phyloP scores from a whole-genome alignment of 2,329 filamentous ascomycete genomes.

The Claviceps sorghi region DNA sequence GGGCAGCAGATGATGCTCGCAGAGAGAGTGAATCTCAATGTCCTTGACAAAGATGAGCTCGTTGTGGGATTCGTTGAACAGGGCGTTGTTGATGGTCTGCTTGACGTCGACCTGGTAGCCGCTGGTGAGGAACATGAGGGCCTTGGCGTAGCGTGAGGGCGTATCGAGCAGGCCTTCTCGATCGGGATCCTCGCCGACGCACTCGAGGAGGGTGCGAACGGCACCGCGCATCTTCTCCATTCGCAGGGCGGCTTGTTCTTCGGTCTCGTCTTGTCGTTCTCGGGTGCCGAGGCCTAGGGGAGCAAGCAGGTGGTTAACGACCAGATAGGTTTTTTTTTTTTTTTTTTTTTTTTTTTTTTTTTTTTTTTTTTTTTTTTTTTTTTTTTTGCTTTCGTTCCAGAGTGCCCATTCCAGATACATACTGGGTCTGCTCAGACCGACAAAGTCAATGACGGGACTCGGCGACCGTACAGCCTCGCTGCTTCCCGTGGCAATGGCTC shows the following conservation, averaged over 20 bases:
- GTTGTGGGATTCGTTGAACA: constrained; percentile 93
- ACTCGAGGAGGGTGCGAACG: constrained; percentile 52
- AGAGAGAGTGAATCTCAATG: constrained; percentile 87
- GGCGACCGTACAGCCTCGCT: constrained; percentile 18
- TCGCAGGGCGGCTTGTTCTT: constrained; percentile 29
- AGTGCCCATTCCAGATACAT: no score
- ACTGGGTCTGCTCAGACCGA: constrained; percentile 47
- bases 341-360: background rate
- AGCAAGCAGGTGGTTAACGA: background rate
- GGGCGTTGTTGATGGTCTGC: constrained; percentile 82
- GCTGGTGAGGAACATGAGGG: constrained; percentile 89
- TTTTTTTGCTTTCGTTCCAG: no score
- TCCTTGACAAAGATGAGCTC: constrained; percentile 97
- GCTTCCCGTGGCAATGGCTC: constrained; percentile 10
- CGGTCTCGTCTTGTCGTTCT: constrained; percentile 41
- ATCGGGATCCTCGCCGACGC: constrained; percentile 52
- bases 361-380: background rate
- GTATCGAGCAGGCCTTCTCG: constrained; percentile 51
- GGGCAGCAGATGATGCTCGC: constrained; percentile 93
- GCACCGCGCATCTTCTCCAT: constrained; percentile 46
- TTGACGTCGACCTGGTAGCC: constrained; percentile 91
- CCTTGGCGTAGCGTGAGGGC: constrained; percentile 83
- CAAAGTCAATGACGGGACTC: constrained; percentile 45
- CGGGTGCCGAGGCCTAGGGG: constrained; percentile 46
- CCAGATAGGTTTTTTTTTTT: no score